Percentiles rank a stretch among this genome's conserved stretches.
Evolutionary conservation across 805 yeast genomes (phyloP).

Genomic region (Wickerhamomyces strasburgensis): DNA sequence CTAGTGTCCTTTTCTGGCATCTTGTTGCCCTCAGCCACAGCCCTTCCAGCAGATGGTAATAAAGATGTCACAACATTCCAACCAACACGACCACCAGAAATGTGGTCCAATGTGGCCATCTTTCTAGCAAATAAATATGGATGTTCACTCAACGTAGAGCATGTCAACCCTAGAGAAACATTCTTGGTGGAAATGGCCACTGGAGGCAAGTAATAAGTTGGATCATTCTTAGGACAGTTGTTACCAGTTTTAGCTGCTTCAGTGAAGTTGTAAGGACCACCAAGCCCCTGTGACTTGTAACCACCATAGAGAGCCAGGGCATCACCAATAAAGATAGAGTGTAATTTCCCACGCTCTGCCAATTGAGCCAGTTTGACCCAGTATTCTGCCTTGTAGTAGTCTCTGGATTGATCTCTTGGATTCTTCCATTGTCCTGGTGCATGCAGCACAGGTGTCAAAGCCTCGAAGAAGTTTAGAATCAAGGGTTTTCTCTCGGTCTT

Average conservation of each 20-base stretch:
- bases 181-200: slow-evolving; percentile 41
- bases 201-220: slow-evolving; percentile 34
- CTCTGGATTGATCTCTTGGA: slow-evolving; percentile 20
- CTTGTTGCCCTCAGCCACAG: slow-evolving; percentile 32
- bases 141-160: slow-evolving; percentile 40
- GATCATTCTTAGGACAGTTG: slow-evolving; percentile 35
- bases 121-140: slow-evolving; percentile 44
- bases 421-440: slow-evolving; percentile 24
- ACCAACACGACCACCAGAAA: slow-evolving; percentile 43
- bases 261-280: slow-evolving; percentile 32
- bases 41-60: slow-evolving; percentile 41
- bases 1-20: slow-evolving; percentile 39
- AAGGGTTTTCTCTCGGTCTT: slow-evolving; percentile 16
- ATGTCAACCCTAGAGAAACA: slow-evolving; percentile 38
- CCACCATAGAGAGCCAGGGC: slow-evolving; percentile 37
- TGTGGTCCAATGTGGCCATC: slow-evolving; percentile 41
- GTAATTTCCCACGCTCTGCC: slow-evolving; percentile 37
- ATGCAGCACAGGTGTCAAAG: slow-evolving; percentile 18
- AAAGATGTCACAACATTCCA: slow-evolving; percentile 45
- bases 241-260: slow-evolving; percentile 33
- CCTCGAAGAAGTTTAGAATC: slow-evolving; percentile 20
- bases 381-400: slow-evolving; percentile 26
- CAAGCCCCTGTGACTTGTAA: slow-evolving; percentile 25
- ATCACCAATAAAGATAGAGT: slow-evolving; percentile 37
- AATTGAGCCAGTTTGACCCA: slow-evolving; percentile 37